Percentiles rank a stretch among this genome's conserved stretches.
phyloP scores from a whole-genome alignment of 306 rosid species.

The Quercus alba region DNA sequence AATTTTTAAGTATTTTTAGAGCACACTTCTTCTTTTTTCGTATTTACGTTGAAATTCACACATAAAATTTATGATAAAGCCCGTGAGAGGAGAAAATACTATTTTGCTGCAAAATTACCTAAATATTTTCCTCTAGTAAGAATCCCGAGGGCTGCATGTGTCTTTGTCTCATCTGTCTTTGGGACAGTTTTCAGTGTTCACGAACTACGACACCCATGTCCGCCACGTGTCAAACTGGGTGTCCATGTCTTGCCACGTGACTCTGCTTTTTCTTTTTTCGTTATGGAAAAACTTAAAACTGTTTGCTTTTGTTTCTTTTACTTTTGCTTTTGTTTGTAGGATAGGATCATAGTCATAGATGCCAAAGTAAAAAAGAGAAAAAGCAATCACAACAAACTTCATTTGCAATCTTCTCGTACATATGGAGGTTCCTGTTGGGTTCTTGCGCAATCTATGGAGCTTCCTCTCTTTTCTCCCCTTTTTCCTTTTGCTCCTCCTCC shows the following conservation, averaged over 20 bases:
- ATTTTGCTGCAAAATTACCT: too few relatives aligned
- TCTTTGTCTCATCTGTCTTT: not conserved
- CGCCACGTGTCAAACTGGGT: not conserved
- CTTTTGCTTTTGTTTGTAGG: not conserved
- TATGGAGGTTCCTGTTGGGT: conserved; percentile 46
- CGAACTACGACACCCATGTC: not conserved
- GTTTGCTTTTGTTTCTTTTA: not conserved
- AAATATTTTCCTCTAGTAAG: too few relatives aligned
- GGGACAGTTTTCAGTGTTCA: not conserved
- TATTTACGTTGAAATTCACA: rapidly evolving
- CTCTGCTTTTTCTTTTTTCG: not conserved
- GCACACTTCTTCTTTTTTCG: too few relatives aligned
- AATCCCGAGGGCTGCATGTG: too few relatives aligned
- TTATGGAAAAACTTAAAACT: not conserved
- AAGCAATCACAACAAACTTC: too few relatives aligned
- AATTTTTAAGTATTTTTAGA: too few relatives aligned
- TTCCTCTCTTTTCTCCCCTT: conserved; percentile 62
- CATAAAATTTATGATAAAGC: too few relatives aligned
- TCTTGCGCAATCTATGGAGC: conserved; percentile 46
- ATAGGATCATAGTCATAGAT: not conserved
- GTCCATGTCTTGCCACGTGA: not conserved
- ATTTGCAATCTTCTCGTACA: too few relatives aligned
- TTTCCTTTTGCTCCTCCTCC: conserved; percentile 59
- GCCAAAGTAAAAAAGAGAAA: not conserved
- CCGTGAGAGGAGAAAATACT: too few relatives aligned